Percentiles rank a stretch among this genome's conserved stretches.
Conservation (phyloP, 768 basidiomycete species). For the Pleurotus giganteus region DNA sequence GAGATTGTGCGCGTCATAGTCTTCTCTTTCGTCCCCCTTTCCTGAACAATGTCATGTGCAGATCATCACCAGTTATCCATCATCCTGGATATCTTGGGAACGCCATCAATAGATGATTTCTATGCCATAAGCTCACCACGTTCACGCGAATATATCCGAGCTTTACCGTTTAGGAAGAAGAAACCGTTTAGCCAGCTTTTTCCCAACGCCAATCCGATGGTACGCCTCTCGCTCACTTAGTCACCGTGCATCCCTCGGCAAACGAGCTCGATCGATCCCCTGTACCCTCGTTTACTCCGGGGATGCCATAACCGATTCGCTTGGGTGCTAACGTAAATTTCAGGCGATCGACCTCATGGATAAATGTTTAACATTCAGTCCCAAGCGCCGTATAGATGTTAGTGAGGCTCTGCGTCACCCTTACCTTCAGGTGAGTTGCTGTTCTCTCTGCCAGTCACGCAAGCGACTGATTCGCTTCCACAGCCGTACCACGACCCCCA, state of each 20-base stretch:
- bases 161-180: constrained; percentile 89
- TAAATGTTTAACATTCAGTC: constrained; percentile 80
- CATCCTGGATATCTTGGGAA: constrained; percentile 95
- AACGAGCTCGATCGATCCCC: background rate
- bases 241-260: no score
- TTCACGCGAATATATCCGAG: constrained; percentile 93
- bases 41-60: background rate
- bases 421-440: constrained; percentile 66
- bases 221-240: constrained; percentile 39
- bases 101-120: constrained; percentile 96
- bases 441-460: background rate
- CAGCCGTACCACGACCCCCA: constrained; percentile 87
- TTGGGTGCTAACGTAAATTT: background rate
- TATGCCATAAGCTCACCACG: constrained; percentile 92
- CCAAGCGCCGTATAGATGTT: constrained; percentile 84
- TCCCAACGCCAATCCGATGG: constrained; percentile 85
- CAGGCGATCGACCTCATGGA: constrained; percentile 78
- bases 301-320: background rate
- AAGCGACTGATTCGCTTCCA: background rate
- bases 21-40: background rate
- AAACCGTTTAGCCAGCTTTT: constrained; percentile 81
- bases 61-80: constrained; percentile 96
- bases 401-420: constrained; percentile 87
- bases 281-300: background rate
- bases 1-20: constrained; percentile 46